These are phyloP conservation scores for Baorangia bicolor DNA, from an alignment of 768 basidiomycete genomes.

Conservation along the genomic window DNA sequence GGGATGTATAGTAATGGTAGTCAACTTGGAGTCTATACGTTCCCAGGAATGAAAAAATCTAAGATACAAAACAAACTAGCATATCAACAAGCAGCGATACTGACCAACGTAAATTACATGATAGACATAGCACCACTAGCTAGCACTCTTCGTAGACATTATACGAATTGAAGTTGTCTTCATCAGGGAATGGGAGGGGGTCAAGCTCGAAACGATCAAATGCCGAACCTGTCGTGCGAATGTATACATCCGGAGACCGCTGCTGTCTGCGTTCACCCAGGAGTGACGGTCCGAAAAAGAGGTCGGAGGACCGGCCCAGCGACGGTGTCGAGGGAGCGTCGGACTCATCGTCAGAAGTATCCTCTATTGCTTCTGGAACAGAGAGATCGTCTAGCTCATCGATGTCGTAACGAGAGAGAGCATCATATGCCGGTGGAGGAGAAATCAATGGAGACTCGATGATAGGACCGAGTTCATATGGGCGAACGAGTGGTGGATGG, in stretches of 20 bases:
- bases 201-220: conserved; percentile 69
- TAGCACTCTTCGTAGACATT: conserved; percentile 67
- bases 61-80: conserved; percentile 32
- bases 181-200: conserved; percentile 65
- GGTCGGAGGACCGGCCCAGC: conserved; percentile 54
- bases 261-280: conserved; percentile 49
- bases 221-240: conserved; percentile 55
- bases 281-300: conserved; percentile 50
- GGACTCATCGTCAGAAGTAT: conserved; percentile 83
- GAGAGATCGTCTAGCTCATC: conserved; percentile 69
- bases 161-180: conserved; percentile 46
- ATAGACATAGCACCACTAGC: conserved; percentile 46
- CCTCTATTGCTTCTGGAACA: conserved; percentile 80
- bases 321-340: conserved; percentile 66
- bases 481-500: conserved; percentile 54
- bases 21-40: not conserved
- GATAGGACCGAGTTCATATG: conserved; percentile 48
- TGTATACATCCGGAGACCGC: conserved; percentile 59
- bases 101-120: conserved; percentile 26
- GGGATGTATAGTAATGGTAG: not conserved
- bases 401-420: conserved; percentile 60
- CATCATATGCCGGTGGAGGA: conserved; percentile 40
- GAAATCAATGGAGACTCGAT: conserved; percentile 44
- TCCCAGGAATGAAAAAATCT: conserved; percentile 7
- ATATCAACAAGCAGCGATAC: conserved; percentile 27